Evolutionary conservation across 2,329 filamentous ascomycete genomes (phyloP).

Genomic region (Pyrenophora seminiperda): DNA sequence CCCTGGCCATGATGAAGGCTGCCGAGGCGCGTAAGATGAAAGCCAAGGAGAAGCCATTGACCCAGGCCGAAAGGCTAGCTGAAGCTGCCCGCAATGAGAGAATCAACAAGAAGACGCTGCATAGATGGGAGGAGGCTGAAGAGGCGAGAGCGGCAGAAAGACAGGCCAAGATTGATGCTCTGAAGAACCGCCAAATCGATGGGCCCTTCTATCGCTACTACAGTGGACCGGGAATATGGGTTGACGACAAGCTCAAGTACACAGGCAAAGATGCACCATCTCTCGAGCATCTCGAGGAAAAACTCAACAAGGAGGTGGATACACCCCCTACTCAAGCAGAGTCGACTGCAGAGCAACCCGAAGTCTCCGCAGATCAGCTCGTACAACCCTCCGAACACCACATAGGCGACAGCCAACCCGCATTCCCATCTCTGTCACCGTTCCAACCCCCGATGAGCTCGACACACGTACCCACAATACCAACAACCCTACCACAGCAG

Average conservation of each 20-base stretch:
- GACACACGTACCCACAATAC: slow-evolving; percentile 20
- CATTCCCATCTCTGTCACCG: slow-evolving; percentile 9
- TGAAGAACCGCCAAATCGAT: slow-evolving; percentile 83
- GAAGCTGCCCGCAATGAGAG: slow-evolving; percentile 85
- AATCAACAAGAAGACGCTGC: slow-evolving; percentile 86
- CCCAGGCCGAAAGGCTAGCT: slow-evolving; percentile 81
- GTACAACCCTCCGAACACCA: neutral
- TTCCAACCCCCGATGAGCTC: slow-evolving; percentile 18
- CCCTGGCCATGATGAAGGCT: slow-evolving; percentile 67
- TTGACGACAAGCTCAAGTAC: slow-evolving; percentile 73
- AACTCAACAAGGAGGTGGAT: slow-evolving; percentile 39
- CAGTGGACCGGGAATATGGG: slow-evolving; percentile 87
- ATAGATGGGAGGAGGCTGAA: slow-evolving; percentile 92
- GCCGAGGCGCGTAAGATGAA: slow-evolving; percentile 69
- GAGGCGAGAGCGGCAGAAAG: slow-evolving; percentile 85
- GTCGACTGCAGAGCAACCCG: slow-evolving; percentile 2
- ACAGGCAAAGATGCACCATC: slow-evolving; percentile 59
- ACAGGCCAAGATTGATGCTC: slow-evolving; percentile 78
- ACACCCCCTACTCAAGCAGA: slow-evolving; percentile 13
- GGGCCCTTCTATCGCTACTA: slow-evolving; percentile 91
- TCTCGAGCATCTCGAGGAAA: slow-evolving; percentile 46
- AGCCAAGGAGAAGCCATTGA: slow-evolving; percentile 78
- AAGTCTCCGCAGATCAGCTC: slow-evolving; percentile 5
- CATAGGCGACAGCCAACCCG: slow-evolving; percentile 1
- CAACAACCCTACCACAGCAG: slow-evolving; percentile 22